phyloP scores from a whole-genome alignment of 257 asterid genomes.

The Nicotiana tomentosiformis region DNA sequence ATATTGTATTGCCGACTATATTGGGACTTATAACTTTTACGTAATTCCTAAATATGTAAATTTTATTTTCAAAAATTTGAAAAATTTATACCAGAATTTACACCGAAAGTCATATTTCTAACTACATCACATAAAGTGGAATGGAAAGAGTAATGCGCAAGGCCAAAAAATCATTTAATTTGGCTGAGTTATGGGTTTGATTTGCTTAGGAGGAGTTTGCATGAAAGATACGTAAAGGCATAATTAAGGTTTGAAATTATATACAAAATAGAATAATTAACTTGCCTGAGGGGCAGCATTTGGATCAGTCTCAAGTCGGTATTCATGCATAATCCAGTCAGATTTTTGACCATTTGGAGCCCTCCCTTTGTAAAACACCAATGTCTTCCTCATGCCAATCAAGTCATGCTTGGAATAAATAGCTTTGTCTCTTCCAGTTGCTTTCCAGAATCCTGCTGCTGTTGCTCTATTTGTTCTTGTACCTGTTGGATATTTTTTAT shows the following conservation, averaged over 20 bases:
- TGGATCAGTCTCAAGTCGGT: constrained; percentile 75
- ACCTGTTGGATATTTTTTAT: constrained; percentile 89
- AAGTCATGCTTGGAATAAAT: constrained; percentile 70
- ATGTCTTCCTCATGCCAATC: constrained; percentile 87
- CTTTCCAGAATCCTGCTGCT: constrained; percentile 92
- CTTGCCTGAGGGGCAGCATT: constrained; percentile 79
- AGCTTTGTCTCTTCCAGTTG: constrained; percentile 91
- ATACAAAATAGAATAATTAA: not conserved
- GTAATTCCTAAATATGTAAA: too few relatives aligned
- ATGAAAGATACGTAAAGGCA: not conserved
- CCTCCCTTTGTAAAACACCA: constrained; percentile 79
- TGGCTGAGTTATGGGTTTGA: not conserved
- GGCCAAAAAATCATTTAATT: too few relatives aligned
- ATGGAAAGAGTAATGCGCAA: too few relatives aligned
- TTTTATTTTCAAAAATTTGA: too few relatives aligned
- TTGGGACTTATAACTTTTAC: too few relatives aligned
- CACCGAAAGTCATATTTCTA: too few relatives aligned
- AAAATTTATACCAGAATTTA: too few relatives aligned
- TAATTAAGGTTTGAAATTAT: too few relatives aligned
- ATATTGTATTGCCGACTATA: too few relatives aligned
- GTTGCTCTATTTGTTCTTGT: constrained; percentile 91
- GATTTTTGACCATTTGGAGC: constrained; percentile 95
- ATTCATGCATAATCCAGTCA: constrained; percentile 96
- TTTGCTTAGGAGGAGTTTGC: not conserved
- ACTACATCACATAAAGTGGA: too few relatives aligned